Base-by-base conservation (phyloP, 2,329 filamentous ascomycete species). In the Rutstroemia sp. region DNA sequence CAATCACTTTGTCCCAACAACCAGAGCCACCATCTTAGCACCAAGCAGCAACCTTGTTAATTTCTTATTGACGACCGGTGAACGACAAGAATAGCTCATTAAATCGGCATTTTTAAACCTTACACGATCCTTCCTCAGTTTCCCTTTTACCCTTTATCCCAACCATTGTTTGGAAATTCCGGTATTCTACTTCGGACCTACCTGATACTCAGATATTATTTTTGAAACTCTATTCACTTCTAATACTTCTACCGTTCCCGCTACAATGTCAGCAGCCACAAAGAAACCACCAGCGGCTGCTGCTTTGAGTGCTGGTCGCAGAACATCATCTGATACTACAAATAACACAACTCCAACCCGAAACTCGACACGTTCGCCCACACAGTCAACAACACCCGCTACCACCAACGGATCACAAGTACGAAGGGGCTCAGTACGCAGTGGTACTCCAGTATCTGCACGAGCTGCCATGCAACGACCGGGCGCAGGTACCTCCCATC, bases 401-500 rank as follows among this genome's bases (percentile, higher is more conserved):
- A 59, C 62, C 27, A 23, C 63, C 49, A 68, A 67, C 60, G 65
- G 64, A 49, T 23, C 54, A 36, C 57, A 78, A n/a, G 74, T 77
- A 54, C 79, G 86, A 59, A 83, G 80, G 48, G 81, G 85, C 60
- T 89, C 88, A 14, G 75, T 83, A 59, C 83, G 88, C 65, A 75
- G 75, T 36, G 79, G 78, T 54, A 80, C 80, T n/a, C 82, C 86
- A 34, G 80, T 89, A 21, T 89, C 88, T 59, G 88, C 88, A 58
- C 84, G 88, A 65, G 85, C 85, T 53, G 84, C 86, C 54, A 83
- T 82, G 53, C 77, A 83, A 63, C 82, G 87, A 63, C 80, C 77
- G 8, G 71, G 71, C 53, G 62, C 69, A 34, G 63, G 67, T 57
- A 38, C 64, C 50, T 68, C 66, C n/a, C 66, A 66, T 52, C 57